These are phyloP conservation scores for Phoma sp. DNA, from an alignment of 2,329 filamentous ascomycete species.

Conservation along the genomic window DNA sequence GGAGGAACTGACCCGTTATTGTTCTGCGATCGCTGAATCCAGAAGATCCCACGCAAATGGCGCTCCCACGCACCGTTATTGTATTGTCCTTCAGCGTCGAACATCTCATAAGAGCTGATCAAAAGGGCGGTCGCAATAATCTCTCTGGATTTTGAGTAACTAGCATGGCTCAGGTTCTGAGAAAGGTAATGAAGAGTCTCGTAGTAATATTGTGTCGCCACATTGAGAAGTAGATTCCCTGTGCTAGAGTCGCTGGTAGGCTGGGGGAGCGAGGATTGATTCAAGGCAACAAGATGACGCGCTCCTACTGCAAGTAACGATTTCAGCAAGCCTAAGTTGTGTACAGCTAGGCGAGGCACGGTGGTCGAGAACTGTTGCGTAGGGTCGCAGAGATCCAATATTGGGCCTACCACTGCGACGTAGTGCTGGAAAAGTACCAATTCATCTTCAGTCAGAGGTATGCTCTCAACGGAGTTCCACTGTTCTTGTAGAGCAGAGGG, in stretches of 20 bases:
- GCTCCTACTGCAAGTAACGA: slow-evolving; percentile 63
- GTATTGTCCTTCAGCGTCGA: slow-evolving; percentile 59
- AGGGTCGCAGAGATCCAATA: slow-evolving; percentile 55
- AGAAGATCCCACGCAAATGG: slow-evolving; percentile 69
- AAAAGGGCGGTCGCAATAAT: slow-evolving; percentile 65
- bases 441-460: slow-evolving; percentile 46
- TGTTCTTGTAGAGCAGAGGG: slow-evolving; percentile 26
- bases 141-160: slow-evolving; percentile 64
- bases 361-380: slow-evolving; percentile 46
- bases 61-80: slow-evolving; percentile 62
- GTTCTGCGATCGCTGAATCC: slow-evolving; percentile 68
- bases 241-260: slow-evolving; percentile 18
- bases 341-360: slow-evolving; percentile 50
- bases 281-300: slow-evolving; percentile 57
- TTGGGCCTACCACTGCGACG: slow-evolving; percentile 46
- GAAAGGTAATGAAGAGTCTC: slow-evolving; percentile 68
- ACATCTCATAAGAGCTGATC: slow-evolving; percentile 71
- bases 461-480: slow-evolving; percentile 33
- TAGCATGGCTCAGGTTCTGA: slow-evolving; percentile 63
- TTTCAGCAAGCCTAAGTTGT: slow-evolving; percentile 64
- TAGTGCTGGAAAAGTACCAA: slow-evolving; percentile 50
- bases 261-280: slow-evolving; percentile 21
- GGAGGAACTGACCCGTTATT: slow-evolving; percentile 54
- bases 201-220: slow-evolving; percentile 62
- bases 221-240: slow-evolving; percentile 46